A percentile compares a stretch with the other conserved stretches of the same genome.
These are phyloP conservation scores for Chlorella sp. DNA, from an alignment of 139 green algal genomes.

Conservation along the genomic window DNA sequence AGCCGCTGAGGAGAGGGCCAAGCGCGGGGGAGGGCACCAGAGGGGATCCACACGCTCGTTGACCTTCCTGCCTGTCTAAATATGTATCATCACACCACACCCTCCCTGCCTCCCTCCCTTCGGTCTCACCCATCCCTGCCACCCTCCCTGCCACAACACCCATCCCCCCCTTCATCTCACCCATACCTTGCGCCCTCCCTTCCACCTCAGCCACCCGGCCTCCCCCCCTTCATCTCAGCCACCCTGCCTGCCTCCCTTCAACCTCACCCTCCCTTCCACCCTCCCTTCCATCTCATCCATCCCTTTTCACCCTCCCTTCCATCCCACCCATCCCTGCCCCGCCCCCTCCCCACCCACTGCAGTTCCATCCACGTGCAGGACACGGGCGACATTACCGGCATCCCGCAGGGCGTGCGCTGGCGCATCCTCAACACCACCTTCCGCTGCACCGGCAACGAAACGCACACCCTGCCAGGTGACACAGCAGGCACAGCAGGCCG, in stretches of 20 bases:
- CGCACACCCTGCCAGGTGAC: background rate
- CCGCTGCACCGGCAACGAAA: conserved; percentile 27
- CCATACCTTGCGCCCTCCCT: background rate
- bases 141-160: too few relatives aligned
- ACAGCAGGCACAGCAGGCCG: background rate
- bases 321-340: background rate
- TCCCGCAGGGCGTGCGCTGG: conserved; percentile 17
- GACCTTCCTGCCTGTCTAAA: too few relatives aligned
- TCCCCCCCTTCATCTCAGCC: background rate
- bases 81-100: too few relatives aligned
- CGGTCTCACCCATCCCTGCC: too few relatives aligned
- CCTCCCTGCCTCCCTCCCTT: too few relatives aligned
- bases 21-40: too few relatives aligned
- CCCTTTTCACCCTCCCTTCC: background rate
- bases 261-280: background rate
- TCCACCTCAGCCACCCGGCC: background rate
- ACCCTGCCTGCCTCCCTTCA: too few relatives aligned
- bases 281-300: background rate
- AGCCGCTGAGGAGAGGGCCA: too few relatives aligned
- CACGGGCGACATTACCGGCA: background rate
- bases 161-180: background rate
- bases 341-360: background rate
- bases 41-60: too few relatives aligned
- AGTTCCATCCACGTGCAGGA: background rate
- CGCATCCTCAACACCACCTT: conserved; percentile 20